Conservation (phyloP, 192 early-diverging fungal genomes). For the Entomortierella chlamydospora region DNA sequence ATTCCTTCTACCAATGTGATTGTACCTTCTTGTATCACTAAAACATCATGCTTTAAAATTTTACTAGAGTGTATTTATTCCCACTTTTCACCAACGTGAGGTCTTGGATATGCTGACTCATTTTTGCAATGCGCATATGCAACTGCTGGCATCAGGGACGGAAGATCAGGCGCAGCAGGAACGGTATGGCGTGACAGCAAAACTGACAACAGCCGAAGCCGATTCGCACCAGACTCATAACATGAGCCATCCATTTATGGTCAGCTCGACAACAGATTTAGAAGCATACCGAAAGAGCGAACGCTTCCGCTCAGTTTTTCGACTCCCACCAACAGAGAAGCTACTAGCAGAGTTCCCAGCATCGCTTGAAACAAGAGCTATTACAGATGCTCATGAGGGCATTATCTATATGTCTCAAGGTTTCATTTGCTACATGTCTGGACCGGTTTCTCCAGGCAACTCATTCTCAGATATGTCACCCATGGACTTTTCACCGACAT, state of each 20-base stretch:
- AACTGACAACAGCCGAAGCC: background rate
- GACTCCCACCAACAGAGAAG: slow-evolving; percentile 17
- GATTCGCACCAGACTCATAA: background rate
- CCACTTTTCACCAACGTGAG: slow-evolving; percentile 39
- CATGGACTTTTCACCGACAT: background rate
- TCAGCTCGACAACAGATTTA: slow-evolving; percentile 33
- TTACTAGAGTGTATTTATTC: slow-evolving; percentile 28
- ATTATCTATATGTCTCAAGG: slow-evolving; percentile 20
- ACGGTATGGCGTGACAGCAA: background rate
- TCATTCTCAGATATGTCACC: background rate
- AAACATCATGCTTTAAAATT: background rate
- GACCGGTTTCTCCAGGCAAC: background rate
- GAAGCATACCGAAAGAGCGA: slow-evolving; percentile 8
- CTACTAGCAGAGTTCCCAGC: slow-evolving; percentile 13
- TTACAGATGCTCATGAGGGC: slow-evolving; percentile 18
- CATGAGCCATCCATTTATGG: background rate
- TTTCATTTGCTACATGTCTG: slow-evolving; percentile 41
- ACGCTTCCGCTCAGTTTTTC: slow-evolving; percentile 22
- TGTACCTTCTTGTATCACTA: background rate
- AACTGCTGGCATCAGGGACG: slow-evolving; percentile 15
- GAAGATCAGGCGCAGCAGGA: background rate
- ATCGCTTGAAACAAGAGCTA: slow-evolving; percentile 27
- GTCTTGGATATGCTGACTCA: slow-evolving; percentile 39
- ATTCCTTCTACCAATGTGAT: background rate
- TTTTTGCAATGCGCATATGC: slow-evolving; percentile 48